phyloP scores from a whole-genome alignment of 805 yeast genomes.

The Ogataea neopini region DNA sequence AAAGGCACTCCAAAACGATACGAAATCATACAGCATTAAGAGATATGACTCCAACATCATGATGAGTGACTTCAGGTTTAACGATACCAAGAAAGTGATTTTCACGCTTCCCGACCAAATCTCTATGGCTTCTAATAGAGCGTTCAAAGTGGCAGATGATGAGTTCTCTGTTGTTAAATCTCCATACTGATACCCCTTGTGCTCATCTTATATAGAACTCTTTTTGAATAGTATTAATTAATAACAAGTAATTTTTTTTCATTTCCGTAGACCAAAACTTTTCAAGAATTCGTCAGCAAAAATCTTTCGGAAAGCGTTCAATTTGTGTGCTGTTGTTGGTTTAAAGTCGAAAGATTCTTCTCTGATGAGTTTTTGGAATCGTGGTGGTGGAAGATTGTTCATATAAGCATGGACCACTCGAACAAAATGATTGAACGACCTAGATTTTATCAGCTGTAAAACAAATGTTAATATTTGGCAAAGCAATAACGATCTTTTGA shows the following conservation, averaged over 20 bases:
- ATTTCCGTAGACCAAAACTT: constrained; percentile 48
- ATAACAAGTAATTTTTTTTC: neutral
- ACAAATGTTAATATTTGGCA: too few species aligned
- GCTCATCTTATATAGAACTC: neutral
- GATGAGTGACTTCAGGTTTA: constrained; percentile 78
- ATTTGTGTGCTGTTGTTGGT: constrained; percentile 56
- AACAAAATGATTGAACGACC: constrained; percentile 63
- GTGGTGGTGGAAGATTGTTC: constrained; percentile 56
- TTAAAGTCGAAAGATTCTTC: constrained; percentile 23
- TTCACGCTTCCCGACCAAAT: constrained; percentile 78
- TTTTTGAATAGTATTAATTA: neutral
- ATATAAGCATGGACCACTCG: constrained; percentile 60
- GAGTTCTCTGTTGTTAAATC: constrained; percentile 32
- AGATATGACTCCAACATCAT: constrained; percentile 61
- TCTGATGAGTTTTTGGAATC: constrained; percentile 24
- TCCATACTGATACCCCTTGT: constrained; percentile 20
- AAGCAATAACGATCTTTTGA: too few species aligned
- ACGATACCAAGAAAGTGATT: constrained; percentile 68
- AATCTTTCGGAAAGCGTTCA: constrained; percentile 59
- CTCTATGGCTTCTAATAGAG: constrained; percentile 60
- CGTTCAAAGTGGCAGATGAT: constrained; percentile 54
- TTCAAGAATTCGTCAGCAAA: constrained; percentile 63
- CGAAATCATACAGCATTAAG: constrained; percentile 60
- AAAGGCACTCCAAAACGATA: constrained; percentile 55
- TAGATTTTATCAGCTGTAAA: constrained; percentile 51